phyloP scores from a whole-genome alignment of 768 basidiomycete genomes.

The Suillus fuscotomentosus region DNA sequence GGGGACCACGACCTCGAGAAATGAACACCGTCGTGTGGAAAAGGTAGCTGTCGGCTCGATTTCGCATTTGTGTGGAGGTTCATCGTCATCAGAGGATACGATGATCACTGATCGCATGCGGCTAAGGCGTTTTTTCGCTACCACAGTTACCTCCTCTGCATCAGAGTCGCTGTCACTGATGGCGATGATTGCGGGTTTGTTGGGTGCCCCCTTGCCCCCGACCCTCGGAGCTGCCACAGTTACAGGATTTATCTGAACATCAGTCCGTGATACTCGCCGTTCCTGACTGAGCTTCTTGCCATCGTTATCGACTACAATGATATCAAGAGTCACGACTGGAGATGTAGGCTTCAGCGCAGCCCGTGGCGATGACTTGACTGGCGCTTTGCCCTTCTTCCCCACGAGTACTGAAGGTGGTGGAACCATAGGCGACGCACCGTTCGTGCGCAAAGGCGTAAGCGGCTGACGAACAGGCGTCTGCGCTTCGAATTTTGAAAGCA shows the following conservation, averaged over 20 bases:
- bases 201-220: slow-evolving; percentile 11
- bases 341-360: slow-evolving; percentile 39
- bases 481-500: slow-evolving; percentile 13
- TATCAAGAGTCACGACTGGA: slow-evolving; percentile 62
- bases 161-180: slow-evolving; percentile 29
- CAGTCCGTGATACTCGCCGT: slow-evolving; percentile 51
- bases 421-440: slow-evolving; percentile 36
- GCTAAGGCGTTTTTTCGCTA: slow-evolving; percentile 11
- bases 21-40: slow-evolving; percentile 15
- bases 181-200: slow-evolving; percentile 12
- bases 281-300: slow-evolving; percentile 63
- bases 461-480: slow-evolving; percentile 34
- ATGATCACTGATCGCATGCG: slow-evolving; percentile 25
- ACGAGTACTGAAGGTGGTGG: slow-evolving; percentile 17
- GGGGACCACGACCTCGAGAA: slow-evolving; percentile 45
- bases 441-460: slow-evolving; percentile 34
- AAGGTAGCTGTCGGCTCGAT: background rate
- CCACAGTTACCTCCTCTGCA: slow-evolving; percentile 22
- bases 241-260: slow-evolving; percentile 36
- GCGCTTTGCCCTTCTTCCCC: slow-evolving; percentile 22
- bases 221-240: background rate
- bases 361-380: slow-evolving; percentile 13
- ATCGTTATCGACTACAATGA: slow-evolving; percentile 59
- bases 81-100: slow-evolving; percentile 51
- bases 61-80: slow-evolving; percentile 26